These are phyloP conservation scores for Hevea brasiliensis DNA, from an alignment of 345 rosid genomes.

Conservation along the genomic window DNA sequence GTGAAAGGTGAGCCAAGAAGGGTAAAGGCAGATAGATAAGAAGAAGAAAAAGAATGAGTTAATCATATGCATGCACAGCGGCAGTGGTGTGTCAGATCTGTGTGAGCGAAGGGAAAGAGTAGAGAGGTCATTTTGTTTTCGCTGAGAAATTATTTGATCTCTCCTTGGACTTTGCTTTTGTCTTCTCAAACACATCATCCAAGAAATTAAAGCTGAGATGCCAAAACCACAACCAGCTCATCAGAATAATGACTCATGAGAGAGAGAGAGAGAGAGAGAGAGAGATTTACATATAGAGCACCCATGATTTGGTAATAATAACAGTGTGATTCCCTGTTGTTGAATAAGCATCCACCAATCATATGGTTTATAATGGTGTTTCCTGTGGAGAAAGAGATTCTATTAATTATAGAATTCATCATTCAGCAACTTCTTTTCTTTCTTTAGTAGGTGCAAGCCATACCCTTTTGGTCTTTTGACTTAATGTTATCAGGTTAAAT, in stretches of 20 bases:
- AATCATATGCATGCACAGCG: neutral
- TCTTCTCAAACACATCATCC: conserved; percentile 34
- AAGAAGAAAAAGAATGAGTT: neutral
- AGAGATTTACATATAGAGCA: too few species aligned
- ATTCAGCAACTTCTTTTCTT: too few species aligned
- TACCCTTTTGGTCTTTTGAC: too few species aligned
- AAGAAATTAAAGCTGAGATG: conserved; percentile 28
- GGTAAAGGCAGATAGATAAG: too few species aligned
- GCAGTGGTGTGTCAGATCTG: conserved; percentile 9
- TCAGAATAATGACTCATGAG: too few species aligned
- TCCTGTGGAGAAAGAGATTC: neutral
- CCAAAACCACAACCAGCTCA: conserved; percentile 7
- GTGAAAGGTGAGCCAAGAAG: too few species aligned
- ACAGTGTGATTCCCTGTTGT: conserved; percentile 7
- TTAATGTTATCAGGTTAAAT: too few species aligned
- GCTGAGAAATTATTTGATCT: conserved; percentile 1
- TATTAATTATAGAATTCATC: too few species aligned
- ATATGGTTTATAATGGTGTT: conserved; percentile 21
- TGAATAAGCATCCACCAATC: conserved; percentile 3
- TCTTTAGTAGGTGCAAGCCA: too few species aligned
- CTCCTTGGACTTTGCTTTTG: conserved; percentile 25
- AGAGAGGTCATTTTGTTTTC: conserved; percentile 1
- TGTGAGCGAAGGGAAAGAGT: neutral
- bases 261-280: too few species aligned
- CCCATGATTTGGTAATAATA: conserved; percentile 21